Evolutionary conservation across 345 rosid species (phyloP).

Genomic region (Moricandia moricandioides): DNA sequence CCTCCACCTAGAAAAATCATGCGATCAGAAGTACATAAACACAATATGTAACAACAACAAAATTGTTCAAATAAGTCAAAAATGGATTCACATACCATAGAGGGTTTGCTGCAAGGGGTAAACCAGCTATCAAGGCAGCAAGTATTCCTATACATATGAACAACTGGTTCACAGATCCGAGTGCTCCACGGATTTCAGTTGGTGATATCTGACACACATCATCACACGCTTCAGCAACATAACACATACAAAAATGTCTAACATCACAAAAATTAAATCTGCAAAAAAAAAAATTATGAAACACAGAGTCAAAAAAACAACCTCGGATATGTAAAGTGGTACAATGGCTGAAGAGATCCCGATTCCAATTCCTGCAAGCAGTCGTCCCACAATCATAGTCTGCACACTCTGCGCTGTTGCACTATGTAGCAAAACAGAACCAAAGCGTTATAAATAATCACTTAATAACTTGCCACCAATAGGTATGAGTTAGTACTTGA

Average conservation of each 20-base stretch:
- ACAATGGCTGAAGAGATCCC: slow-evolving; percentile 97
- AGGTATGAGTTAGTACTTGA: background rate
- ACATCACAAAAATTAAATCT: background rate
- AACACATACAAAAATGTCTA: background rate
- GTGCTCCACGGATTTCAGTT: slow-evolving; percentile 95
- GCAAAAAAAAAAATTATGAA: background rate
- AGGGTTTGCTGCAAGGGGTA: slow-evolving; percentile 90
- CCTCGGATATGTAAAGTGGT: slow-evolving; percentile 99
- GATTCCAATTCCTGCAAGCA: slow-evolving; percentile 95
- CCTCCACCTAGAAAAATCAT: slow-evolving; percentile 76
- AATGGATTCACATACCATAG: slow-evolving; percentile 50
- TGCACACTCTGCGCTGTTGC: slow-evolving; percentile 89
- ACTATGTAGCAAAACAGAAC: slow-evolving; percentile 40
- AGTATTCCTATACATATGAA: slow-evolving; percentile 95
- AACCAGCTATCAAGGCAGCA: slow-evolving; percentile 92
- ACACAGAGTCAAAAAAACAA: slow-evolving; percentile 28
- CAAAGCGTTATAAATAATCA: slow-evolving; percentile 18
- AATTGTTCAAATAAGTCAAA: background rate
- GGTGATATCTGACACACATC: slow-evolving; percentile 72
- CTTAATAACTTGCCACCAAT: background rate
- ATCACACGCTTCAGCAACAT: slow-evolving; percentile 26
- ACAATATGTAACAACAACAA: background rate
- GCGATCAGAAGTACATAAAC: background rate
- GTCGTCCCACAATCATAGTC: slow-evolving; percentile 91
- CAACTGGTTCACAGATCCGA: slow-evolving; percentile 95